Conservation (phyloP, 179 eudicot species). For the Beta macrorhiza region DNA sequence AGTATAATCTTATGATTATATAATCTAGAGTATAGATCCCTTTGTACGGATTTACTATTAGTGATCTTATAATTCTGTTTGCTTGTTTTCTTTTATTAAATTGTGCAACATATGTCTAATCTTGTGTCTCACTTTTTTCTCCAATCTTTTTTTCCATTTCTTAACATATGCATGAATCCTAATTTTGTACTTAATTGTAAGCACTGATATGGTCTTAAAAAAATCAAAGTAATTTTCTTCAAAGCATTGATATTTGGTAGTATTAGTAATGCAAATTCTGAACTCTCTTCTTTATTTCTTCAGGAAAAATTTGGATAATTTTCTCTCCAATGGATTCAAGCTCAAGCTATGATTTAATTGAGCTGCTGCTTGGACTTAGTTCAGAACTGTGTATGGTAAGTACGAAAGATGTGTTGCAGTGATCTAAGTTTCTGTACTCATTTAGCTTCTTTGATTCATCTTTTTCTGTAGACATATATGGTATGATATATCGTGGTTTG, state of each 20-base stretch:
- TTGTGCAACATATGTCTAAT: no score
- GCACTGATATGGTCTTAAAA: no score
- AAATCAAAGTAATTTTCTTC: background rate
- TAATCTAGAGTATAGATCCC: no score
- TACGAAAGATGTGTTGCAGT: background rate
- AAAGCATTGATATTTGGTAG: background rate
- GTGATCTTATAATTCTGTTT: no score
- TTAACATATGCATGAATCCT: no score
- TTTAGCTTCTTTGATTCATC: background rate
- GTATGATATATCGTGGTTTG: background rate
- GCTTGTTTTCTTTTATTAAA: no score
- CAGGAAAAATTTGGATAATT: constrained; percentile 20
- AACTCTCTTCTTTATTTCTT: constrained; percentile 5
- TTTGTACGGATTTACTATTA: no score
- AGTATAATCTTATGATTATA: no score
- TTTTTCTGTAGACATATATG: no score
- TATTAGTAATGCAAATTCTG: constrained; percentile 3
- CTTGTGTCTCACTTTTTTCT: no score
- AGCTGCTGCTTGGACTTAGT: background rate
- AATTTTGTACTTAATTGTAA: no score
- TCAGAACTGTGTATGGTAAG: background rate
- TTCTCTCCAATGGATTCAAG: constrained; percentile 28
- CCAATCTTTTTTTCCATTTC: no score
- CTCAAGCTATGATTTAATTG: constrained; percentile 19
- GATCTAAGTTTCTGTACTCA: background rate